These are phyloP conservation scores for Fusarium incarnatum DNA, from an alignment of 2,329 filamentous ascomycete species.

Conservation along the genomic window DNA sequence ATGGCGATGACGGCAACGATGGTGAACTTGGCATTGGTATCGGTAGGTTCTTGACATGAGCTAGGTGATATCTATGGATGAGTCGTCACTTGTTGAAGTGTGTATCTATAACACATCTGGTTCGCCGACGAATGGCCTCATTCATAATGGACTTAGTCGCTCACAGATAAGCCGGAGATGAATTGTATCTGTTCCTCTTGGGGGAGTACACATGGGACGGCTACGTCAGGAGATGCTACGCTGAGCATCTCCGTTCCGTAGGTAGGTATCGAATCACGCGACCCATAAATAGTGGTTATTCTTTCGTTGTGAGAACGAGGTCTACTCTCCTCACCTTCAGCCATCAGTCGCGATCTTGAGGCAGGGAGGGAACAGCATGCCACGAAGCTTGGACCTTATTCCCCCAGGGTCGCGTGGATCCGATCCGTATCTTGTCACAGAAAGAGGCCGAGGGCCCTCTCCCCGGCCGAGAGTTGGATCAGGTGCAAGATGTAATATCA, in stretches of 20 bases:
- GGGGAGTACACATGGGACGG: not conserved
- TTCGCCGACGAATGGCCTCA: not conserved
- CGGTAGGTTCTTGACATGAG: not conserved
- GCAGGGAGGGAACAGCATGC: not conserved
- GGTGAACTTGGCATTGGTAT: not conserved
- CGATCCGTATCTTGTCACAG: constrained; percentile 16
- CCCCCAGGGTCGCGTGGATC: constrained; percentile 22
- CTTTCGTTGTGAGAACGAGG: constrained; percentile 2
- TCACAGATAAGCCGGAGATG: not conserved
- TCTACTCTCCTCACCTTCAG: constrained; percentile 1
- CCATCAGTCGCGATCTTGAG: not conserved
- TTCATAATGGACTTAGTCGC: not conserved
- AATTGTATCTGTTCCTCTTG: not conserved
- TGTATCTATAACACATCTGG: not conserved
- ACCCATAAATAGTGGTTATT: constrained; percentile 5
- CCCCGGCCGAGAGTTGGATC: constrained; percentile 36
- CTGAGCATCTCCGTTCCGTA: constrained; percentile 30
- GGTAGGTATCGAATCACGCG: constrained; percentile 21
- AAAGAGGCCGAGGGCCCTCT: constrained; percentile 34
- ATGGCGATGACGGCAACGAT: constrained; percentile 14
- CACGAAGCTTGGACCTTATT: constrained; percentile 10
- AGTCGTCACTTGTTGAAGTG: constrained; percentile 2
- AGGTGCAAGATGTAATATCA: constrained; percentile 27
- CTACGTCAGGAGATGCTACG: constrained; percentile 16
- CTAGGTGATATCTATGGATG: not conserved